Conservation (phyloP, 2,329 filamentous ascomycete genomes). For the Sporothrix inflata region DNA sequence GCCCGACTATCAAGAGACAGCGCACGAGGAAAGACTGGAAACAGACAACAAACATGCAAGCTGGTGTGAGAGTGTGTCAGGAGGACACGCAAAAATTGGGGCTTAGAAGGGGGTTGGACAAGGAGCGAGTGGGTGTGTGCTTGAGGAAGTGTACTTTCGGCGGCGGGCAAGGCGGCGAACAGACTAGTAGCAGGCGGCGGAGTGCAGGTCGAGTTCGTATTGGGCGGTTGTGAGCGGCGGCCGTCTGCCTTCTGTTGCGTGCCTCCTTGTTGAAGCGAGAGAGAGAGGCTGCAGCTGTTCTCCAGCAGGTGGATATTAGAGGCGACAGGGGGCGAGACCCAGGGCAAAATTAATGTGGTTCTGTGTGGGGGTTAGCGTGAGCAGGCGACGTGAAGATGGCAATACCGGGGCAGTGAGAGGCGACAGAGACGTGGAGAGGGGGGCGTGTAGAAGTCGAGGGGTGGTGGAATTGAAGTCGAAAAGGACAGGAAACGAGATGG, state of each 20-base stretch:
- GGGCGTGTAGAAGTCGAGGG: background rate
- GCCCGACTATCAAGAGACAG: background rate
- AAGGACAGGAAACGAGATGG: background rate
- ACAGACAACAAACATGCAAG: background rate
- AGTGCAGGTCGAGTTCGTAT: slow-evolving; percentile 4
- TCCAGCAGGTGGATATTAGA: slow-evolving; percentile 21
- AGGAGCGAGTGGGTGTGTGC: slow-evolving; percentile 12
- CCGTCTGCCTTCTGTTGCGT: background rate
- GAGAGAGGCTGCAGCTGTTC: background rate
- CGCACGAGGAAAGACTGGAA: background rate
- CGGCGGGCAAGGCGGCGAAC: background rate
- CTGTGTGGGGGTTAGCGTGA: slow-evolving; percentile 37
- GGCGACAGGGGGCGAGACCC: slow-evolving; percentile 16
- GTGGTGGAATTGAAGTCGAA: background rate
- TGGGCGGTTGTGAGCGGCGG: background rate
- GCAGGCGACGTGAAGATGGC: slow-evolving; percentile 11
- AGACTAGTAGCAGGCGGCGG: background rate
- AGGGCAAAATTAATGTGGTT: slow-evolving; percentile 31
- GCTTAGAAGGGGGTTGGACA: slow-evolving; percentile 18
- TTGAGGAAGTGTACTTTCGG: slow-evolving; percentile 17
- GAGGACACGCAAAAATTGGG: slow-evolving; percentile 32
- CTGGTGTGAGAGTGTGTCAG: slow-evolving; percentile 29
- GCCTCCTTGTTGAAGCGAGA: background rate
- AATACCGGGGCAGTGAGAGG: background rate
- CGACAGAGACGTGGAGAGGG: background rate